A percentile compares a stretch with the other conserved stretches of the same genome.
These are phyloP conservation scores for Sarcodon sp. DNA, from an alignment of 768 basidiomycete species.

Conservation along the genomic window DNA sequence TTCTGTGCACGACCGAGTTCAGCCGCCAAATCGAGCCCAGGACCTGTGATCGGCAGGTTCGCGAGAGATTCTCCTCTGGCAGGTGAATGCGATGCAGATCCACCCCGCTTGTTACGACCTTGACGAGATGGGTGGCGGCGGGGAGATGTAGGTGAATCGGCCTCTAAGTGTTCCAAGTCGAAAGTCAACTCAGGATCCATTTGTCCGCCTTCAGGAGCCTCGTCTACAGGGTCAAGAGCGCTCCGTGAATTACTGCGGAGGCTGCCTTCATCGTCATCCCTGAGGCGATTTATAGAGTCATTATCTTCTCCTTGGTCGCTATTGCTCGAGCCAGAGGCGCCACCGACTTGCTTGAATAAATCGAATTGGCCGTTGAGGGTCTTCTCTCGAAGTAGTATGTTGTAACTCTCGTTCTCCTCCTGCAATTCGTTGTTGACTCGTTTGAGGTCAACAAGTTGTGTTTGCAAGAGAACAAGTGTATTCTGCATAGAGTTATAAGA, in stretches of 20 bases:
- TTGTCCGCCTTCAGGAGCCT: conserved; percentile 37
- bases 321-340: conserved; percentile 14
- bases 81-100: conserved; percentile 37
- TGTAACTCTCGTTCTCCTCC: conserved; percentile 96
- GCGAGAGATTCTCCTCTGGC: conserved; percentile 70
- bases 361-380: conserved; percentile 86
- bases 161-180: conserved; percentile 18
- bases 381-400: conserved; percentile 84
- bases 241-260: conserved; percentile 44
- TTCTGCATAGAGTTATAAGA: conserved; percentile 77
- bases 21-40: conserved; percentile 81
- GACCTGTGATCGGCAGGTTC: conserved; percentile 77
- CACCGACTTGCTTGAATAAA: conserved; percentile 53
- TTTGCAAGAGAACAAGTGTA: conserved; percentile 73
- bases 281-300: conserved; percentile 9
- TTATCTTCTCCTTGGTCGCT: conserved; percentile 15
- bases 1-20: conserved; percentile 88
- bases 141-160: conserved; percentile 15
- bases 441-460: conserved; percentile 79
- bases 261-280: conserved; percentile 30
- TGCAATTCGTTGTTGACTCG: conserved; percentile 78
- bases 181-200: conserved; percentile 27
- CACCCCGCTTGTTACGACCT: conserved; percentile 31
- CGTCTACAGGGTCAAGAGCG: conserved; percentile 35
- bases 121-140: conserved; percentile 30